Percentiles rank a stretch among this genome's conserved stretches.
Evolutionary conservation across 768 basidiomycete species (phyloP).

Genomic region (Kwoniella dendrophila): DNA sequence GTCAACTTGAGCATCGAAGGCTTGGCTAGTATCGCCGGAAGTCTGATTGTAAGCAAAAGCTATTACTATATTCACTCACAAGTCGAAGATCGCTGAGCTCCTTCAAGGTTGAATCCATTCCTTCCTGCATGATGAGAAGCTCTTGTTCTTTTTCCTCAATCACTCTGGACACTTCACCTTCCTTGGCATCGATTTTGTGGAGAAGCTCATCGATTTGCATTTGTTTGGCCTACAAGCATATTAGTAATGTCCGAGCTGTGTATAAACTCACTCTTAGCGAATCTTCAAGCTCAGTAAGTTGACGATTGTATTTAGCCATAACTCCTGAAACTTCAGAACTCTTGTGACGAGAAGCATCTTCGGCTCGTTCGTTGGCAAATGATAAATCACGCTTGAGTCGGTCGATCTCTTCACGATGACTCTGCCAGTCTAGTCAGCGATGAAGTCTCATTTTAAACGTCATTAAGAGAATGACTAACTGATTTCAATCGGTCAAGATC

Average conservation of each 20-base stretch:
- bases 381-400: conserved; percentile 85
- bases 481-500: conserved; percentile 92
- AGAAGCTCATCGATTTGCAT: conserved; percentile 92
- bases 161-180: conserved; percentile 74
- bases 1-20: conserved; percentile 95
- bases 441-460: neutral
- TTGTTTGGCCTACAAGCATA: conserved; percentile 75
- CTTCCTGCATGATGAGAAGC: conserved; percentile 90
- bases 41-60: conserved; percentile 60
- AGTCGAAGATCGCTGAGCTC: conserved; percentile 83
- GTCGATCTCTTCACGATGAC: conserved; percentile 93
- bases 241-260: conserved; percentile 15
- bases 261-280: conserved; percentile 72
- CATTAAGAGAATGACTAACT: conserved; percentile 50
- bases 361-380: conserved; percentile 97
- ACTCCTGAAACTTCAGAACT: conserved; percentile 87
- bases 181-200: conserved; percentile 72
- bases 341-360: conserved; percentile 87
- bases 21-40: conserved; percentile 80
- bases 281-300: conserved; percentile 93
- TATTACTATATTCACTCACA: conserved; percentile 58
- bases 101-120: conserved; percentile 88
- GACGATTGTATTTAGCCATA: conserved; percentile 90
- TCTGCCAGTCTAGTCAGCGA: conserved; percentile 52
- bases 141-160: conserved; percentile 97